These are phyloP conservation scores for Candida mesenterica DNA, from an alignment of 1,139 yeast genomes.

Conservation along the genomic window DNA sequence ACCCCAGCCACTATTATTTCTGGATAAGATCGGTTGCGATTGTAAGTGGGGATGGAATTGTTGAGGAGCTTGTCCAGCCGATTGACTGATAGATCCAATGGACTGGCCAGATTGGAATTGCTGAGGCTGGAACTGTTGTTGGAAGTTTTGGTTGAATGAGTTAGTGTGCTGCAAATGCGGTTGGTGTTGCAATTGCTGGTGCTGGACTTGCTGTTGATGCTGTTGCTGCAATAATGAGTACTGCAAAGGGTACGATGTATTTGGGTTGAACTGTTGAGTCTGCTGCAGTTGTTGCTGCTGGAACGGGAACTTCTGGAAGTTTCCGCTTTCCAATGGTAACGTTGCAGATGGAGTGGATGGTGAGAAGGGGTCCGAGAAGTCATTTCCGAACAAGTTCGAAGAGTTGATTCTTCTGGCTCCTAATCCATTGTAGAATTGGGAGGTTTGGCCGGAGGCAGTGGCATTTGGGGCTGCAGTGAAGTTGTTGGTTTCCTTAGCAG, in stretches of 20 bases:
- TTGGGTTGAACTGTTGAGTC: conserved; percentile 14
- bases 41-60: conserved; percentile 14
- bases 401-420: conserved; percentile 26
- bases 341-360: conserved; percentile 16
- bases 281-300: conserved; percentile 1
- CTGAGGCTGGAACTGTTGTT: conserved; percentile 6
- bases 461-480: neutral
- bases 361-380: conserved; percentile 28
- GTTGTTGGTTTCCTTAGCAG: too few relatives aligned
- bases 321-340: conserved; percentile 13
- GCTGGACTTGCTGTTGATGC: conserved; percentile 22
- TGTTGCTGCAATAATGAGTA: conserved; percentile 34
- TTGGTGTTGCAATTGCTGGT: conserved; percentile 7
- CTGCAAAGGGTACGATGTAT: conserved; percentile 21
- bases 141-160: conserved; percentile 5
- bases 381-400: conserved; percentile 26
- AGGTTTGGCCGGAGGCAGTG: neutral
- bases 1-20: conserved; percentile 44
- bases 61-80: conserved; percentile 9
- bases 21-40: conserved; percentile 32
- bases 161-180: conserved; percentile 4
- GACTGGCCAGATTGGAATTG: conserved; percentile 12
- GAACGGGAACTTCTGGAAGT: conserved; percentile 10
- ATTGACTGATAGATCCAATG: conserved; percentile 4
- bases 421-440: conserved; percentile 12